A percentile compares a stretch with the other conserved stretches of the same genome.
phyloP scores from a whole-genome alignment of 225 moss, liverwort and hornwort species.

The Antitrichia curtipendula region DNA sequence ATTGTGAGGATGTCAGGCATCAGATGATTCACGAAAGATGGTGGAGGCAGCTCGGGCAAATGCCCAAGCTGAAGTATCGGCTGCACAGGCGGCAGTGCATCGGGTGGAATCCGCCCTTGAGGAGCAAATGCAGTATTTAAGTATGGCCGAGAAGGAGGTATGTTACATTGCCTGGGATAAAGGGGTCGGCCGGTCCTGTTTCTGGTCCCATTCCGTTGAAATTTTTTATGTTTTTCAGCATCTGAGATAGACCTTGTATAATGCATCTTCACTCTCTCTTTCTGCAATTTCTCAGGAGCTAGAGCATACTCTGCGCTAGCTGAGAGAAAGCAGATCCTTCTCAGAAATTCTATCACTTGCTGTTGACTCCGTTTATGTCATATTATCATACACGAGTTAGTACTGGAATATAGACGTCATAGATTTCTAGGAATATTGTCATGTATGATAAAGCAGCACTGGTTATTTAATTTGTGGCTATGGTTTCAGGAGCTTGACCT shows the following conservation, averaged over 20 bases:
- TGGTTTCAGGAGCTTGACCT: conserved; percentile 57
- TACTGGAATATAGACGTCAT: not conserved
- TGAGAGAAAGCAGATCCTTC: not conserved
- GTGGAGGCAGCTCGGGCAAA: conserved; percentile 57
- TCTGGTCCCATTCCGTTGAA: not conserved
- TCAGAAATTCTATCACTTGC: not conserved
- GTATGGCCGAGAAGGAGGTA: conserved; percentile 45
- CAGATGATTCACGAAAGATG: conserved; percentile 58
- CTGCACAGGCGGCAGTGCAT: conserved; percentile 41
- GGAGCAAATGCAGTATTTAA: conserved; percentile 47
- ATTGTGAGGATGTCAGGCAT: conserved; percentile 31
- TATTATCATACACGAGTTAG: not conserved
- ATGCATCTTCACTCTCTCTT: not conserved
- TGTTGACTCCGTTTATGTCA: not conserved
- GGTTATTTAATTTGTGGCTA: not conserved
- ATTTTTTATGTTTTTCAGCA: not conserved
- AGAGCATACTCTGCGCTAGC: not conserved
- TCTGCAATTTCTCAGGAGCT: not conserved
- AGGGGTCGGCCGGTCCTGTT: not conserved
- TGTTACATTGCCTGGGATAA: not conserved
- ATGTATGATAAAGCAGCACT: not conserved
- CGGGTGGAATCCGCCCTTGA: conserved; percentile 52
- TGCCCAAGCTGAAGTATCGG: conserved; percentile 44
- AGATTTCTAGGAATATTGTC: not conserved
- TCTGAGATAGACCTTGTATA: not conserved